These are phyloP conservation scores for Luffa acutangula DNA, from an alignment of 306 rosid genomes.

Conservation along the genomic window DNA sequence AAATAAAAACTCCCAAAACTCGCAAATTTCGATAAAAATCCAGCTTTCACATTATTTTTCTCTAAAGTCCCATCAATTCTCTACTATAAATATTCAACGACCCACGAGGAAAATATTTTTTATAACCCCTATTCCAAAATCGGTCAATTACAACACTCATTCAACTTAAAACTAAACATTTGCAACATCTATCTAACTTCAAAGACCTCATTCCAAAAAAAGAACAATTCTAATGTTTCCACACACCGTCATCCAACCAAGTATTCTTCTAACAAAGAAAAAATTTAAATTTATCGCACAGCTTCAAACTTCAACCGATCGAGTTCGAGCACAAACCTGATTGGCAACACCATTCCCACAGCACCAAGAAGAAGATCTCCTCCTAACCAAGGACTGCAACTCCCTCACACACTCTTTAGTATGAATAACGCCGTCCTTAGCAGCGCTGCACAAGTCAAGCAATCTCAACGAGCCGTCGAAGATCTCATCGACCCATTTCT, in stretches of 20 bases:
- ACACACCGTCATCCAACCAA: too few species aligned
- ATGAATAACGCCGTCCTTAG: slow-evolving; percentile 14
- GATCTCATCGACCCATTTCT: slow-evolving; percentile 13
- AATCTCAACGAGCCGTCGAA: slow-evolving; percentile 17
- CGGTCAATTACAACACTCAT: too few species aligned
- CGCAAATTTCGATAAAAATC: not conserved
- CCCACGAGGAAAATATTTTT: too few species aligned
- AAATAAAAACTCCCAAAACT: not conserved
- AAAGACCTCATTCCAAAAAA: too few species aligned
- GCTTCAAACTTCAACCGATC: too few species aligned
- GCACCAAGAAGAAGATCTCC: slow-evolving; percentile 2
- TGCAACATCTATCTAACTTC: too few species aligned
- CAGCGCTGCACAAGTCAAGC: slow-evolving; percentile 12
- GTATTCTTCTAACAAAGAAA: too few species aligned
- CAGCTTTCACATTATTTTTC: too few species aligned
- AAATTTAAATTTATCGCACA: not conserved
- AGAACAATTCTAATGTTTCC: too few species aligned
- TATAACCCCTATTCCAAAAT: too few species aligned
- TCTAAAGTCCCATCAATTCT: not conserved
- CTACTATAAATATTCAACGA: too few species aligned
- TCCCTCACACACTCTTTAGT: slow-evolving; percentile 18
- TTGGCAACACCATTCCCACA: slow-evolving; percentile 5
- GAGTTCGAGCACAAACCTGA: not conserved
- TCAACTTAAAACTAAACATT: too few species aligned
- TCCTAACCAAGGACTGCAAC: slow-evolving; percentile 4